Evolutionary conservation across 306 rosid species (phyloP), one percentile per base, ranked within the genome.

Genomic region (Glycine tomentella): DNA sequence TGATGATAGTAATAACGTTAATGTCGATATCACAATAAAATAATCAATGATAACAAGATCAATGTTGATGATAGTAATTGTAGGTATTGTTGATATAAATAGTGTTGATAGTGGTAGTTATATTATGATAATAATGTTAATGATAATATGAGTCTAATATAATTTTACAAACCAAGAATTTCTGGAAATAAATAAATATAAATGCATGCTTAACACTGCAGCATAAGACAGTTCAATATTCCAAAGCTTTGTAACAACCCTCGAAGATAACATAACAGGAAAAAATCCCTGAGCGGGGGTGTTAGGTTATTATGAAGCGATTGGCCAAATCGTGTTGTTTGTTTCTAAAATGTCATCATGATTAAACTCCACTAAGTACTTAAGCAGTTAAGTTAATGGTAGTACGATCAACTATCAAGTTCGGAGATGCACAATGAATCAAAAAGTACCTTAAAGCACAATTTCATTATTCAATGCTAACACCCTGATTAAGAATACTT

Each of bases 311-410:
- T 25, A 25, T 25, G 63, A 36, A 46, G 38, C 53, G 75, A 53
- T 9, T 16, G 79, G 64, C 71, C 7, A 72, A 6, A 78, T 83
- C 63, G 20, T 46, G 20, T 62, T 62, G 25, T 55, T 16, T 45
- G 50, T 75, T 83, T 76, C 68, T 33, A 64, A 52, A 59, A 78
- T 45, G 82, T 79, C 69, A 79, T 82, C 74, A 69, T 77, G 62
- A 78, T 74, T 36, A 70, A 25, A 77, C 84, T 74, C 84, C 86
- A 82, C 83, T 74, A 51, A 42, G 44, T 20, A 45, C 70, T 59
- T 58, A 15, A 79, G 65, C 78, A 64, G 70, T 64, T 64, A 6
- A 36, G 25, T 8, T 51, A 81, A 52, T 81, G 70, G 71, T 59
- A 62, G 33, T 77, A 67, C 14, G 44, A 16, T 51, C 63, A 36